Conservation (phyloP, 192 early-diverging fungal genomes). For the Powellomyces hirtus region DNA sequence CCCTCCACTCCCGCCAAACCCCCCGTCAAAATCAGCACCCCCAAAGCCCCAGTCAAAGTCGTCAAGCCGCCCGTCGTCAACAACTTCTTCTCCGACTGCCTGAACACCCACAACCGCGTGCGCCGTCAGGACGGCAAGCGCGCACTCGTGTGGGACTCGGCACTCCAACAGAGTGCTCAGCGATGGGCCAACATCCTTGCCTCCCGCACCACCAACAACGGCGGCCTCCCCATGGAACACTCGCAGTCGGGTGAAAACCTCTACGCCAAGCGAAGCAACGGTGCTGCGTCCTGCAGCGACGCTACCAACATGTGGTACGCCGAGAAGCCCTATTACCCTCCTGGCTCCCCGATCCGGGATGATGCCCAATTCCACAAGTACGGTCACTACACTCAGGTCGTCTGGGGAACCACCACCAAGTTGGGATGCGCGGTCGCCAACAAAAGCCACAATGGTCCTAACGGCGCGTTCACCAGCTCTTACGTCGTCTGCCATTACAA, state of each 20-base stretch:
- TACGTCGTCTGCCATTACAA: constrained; percentile 19
- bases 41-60: no score
- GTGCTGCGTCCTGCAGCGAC: not conserved
- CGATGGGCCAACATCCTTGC: constrained; percentile 7
- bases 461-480: not conserved
- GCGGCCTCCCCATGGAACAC: not conserved
- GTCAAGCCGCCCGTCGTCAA: not conserved
- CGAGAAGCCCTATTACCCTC: constrained; percentile 7
- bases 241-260: constrained; percentile 14
- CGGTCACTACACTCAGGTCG: constrained; percentile 23
- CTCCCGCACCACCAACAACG: not conserved
- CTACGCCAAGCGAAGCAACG: not conserved
- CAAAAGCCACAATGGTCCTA: not conserved
- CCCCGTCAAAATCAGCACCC: no score
- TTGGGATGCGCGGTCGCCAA: constrained; percentile 4
- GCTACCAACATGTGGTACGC: constrained; percentile 5
- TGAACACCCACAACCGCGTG: constrained; percentile 12
- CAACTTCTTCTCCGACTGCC: constrained; percentile 14
- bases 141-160: not conserved
- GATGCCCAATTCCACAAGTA: not conserved
- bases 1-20: no score
- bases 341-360: not conserved
- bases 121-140: constrained; percentile 12
- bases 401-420: constrained; percentile 22
- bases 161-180: not conserved